A percentile compares a stretch with the other conserved stretches of the same genome.
Evolutionary conservation across 2,329 filamentous ascomycete genomes (phyloP).

Genomic region (Cladosporium austrohemisphaericum): DNA sequence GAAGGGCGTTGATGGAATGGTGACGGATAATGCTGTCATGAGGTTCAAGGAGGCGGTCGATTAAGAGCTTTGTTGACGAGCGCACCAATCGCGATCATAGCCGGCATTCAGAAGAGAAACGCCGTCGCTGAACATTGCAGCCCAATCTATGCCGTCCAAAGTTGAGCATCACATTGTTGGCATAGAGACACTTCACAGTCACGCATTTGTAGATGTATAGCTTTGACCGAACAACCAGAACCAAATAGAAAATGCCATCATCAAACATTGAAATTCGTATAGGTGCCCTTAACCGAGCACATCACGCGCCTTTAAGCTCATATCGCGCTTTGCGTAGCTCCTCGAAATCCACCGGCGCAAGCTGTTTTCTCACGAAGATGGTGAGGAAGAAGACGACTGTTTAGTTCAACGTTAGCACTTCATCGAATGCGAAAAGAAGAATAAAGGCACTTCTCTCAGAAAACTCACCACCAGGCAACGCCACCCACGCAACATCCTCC

Average conservation of each 20-base stretch:
- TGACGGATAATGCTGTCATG: slow-evolving; percentile 82
- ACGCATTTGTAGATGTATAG: no score
- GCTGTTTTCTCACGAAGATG: slow-evolving; percentile 60
- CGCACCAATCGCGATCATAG: no score
- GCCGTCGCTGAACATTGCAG: no score
- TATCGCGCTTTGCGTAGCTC: slow-evolving; percentile 63
- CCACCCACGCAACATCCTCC: slow-evolving; percentile 33
- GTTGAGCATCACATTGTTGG: no score
- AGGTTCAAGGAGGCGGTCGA: slow-evolving; percentile 86
- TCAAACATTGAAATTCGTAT: no score
- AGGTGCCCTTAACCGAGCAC: no score
- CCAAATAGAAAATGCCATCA: no score
- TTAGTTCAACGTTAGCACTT: not conserved
- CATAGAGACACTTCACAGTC: no score
- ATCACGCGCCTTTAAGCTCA: slow-evolving; percentile 64
- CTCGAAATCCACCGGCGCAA: slow-evolving; percentile 65
- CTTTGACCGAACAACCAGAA: no score
- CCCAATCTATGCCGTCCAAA: no score
- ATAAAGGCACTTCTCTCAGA: not conserved
- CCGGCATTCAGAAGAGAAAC: no score
- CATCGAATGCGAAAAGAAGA: not conserved
- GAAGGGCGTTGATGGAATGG: slow-evolving; percentile 79
- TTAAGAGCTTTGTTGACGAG: no score
- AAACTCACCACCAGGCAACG: slow-evolving; percentile 34
- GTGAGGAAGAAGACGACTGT: slow-evolving; percentile 57